These are phyloP conservation scores for Talaromyces borbonicus DNA, from an alignment of 495 filamentous ascomycete species.

Conservation along the genomic window DNA sequence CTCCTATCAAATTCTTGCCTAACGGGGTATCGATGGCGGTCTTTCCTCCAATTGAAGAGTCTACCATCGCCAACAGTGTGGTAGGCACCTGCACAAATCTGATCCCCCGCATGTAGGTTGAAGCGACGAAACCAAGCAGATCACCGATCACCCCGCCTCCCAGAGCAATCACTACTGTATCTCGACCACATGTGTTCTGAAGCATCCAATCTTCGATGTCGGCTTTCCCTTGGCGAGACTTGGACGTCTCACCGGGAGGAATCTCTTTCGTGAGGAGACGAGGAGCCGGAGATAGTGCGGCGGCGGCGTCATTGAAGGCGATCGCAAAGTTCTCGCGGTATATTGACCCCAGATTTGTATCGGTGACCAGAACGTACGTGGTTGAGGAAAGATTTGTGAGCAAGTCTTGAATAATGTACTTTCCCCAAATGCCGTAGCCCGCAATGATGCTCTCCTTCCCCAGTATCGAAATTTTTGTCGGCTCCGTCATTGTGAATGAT, in stretches of 20 bases:
- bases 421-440: slow-evolving; percentile 83
- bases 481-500: slow-evolving; percentile 24
- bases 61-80: slow-evolving; percentile 92
- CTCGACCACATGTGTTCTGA: slow-evolving; percentile 75
- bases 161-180: slow-evolving; percentile 88
- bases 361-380: slow-evolving; percentile 92
- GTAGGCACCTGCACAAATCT: slow-evolving; percentile 95
- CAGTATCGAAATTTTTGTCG: slow-evolving; percentile 45
- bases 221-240: slow-evolving; percentile 84
- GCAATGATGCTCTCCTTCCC: slow-evolving; percentile 75
- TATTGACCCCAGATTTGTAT: slow-evolving; percentile 76
- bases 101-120: slow-evolving; percentile 96
- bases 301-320: slow-evolving; percentile 50
- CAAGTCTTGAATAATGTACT: slow-evolving; percentile 73
- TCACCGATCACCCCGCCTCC: slow-evolving; percentile 98
- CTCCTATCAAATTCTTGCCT: slow-evolving; percentile 91
- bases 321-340: slow-evolving; percentile 71
- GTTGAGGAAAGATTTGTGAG: slow-evolving; percentile 67
- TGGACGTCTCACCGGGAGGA: slow-evolving; percentile 85
- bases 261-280: slow-evolving; percentile 81
- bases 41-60: slow-evolving; percentile 97
- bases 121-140: slow-evolving; percentile 92
- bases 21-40: slow-evolving; percentile 96
- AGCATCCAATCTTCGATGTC: slow-evolving; percentile 98
- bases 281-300: slow-evolving; percentile 39